A percentile compares a stretch with the other conserved stretches of the same genome.
Conservation (phyloP, 768 basidiomycete species). For the Boletus subparvulus region DNA sequence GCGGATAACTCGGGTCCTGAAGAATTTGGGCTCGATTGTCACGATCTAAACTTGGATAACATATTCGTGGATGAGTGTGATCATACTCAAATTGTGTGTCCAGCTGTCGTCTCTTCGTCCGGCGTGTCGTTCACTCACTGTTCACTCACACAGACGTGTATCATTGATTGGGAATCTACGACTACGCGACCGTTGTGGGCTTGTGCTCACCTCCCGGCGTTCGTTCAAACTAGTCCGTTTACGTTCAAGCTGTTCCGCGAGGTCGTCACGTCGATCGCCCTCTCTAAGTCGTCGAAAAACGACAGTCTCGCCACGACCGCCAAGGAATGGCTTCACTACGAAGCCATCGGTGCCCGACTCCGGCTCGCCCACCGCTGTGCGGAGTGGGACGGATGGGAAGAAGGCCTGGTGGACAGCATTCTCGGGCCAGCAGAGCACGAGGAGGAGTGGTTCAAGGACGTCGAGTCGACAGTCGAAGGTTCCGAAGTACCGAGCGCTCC, state of each 20-base stretch:
- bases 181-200: conserved; percentile 85
- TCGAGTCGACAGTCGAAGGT: conserved; percentile 24
- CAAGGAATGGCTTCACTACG: conserved; percentile 73
- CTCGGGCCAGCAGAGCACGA: conserved; percentile 71
- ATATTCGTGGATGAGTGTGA: conserved; percentile 76
- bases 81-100: conserved; percentile 66
- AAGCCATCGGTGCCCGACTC: conserved; percentile 60
- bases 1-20: conserved; percentile 39
- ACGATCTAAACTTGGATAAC: conserved; percentile 84
- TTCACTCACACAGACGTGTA: conserved; percentile 57
- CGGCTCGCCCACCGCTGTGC: conserved; percentile 77
- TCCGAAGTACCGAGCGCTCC: conserved; percentile 19
- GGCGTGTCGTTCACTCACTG: background rate
- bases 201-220: conserved; percentile 77
- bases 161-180: conserved; percentile 93
- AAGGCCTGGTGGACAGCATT: conserved; percentile 74
- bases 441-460: conserved; percentile 65
- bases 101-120: background rate
- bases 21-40: conserved; percentile 79
- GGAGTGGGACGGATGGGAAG: conserved; percentile 93
- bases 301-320: conserved; percentile 47
- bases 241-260: conserved; percentile 69
- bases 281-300: conserved; percentile 22
- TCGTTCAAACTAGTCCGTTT: conserved; percentile 77
- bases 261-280: conserved; percentile 51